Conservation (phyloP, 352 stramenopile species). For the Globisporangium echinulatum region DNA sequence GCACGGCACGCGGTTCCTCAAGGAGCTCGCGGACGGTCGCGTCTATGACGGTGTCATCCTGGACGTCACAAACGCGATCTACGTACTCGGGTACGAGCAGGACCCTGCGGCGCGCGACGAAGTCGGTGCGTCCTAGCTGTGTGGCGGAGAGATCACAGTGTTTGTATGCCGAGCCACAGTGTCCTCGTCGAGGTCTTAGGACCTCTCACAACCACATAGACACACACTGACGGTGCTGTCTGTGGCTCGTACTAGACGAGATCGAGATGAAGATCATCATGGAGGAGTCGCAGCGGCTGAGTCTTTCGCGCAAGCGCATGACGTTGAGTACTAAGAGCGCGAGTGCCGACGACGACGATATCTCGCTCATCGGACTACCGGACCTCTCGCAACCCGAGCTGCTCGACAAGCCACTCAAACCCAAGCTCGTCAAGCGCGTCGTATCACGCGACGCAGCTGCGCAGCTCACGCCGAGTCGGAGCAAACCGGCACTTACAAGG, state of each 20-base stretch:
- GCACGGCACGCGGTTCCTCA: conserved; percentile 61
- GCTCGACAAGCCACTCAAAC: neutral
- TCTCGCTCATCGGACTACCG: conserved; percentile 45
- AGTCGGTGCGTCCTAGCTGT: conserved; percentile 35
- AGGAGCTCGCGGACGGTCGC: conserved; percentile 57
- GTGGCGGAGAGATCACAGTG: no score
- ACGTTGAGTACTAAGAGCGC: neutral
- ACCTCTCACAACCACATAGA: neutral
- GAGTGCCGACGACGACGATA: conserved; percentile 28
- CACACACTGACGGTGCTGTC: neutral
- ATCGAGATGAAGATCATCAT: conserved; percentile 79
- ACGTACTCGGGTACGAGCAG: conserved; percentile 56
- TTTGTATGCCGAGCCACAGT: no score
- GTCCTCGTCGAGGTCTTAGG: no score
- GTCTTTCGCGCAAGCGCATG: conserved; percentile 24
- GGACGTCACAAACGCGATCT: conserved; percentile 29
- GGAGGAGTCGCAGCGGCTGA: conserved; percentile 52
- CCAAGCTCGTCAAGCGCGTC: conserved; percentile 27
- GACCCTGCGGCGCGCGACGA: conserved; percentile 52
- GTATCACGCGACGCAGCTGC: conserved; percentile 24
- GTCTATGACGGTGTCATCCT: conserved; percentile 62
- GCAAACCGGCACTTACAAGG: conserved; percentile 20
- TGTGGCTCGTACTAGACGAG: conserved; percentile 24
- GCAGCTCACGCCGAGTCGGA: conserved; percentile 14
- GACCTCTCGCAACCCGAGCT: conserved; percentile 28